phyloP scores from a whole-genome alignment of 768 basidiomycete genomes.

The Strobilomyces dryophilus region DNA sequence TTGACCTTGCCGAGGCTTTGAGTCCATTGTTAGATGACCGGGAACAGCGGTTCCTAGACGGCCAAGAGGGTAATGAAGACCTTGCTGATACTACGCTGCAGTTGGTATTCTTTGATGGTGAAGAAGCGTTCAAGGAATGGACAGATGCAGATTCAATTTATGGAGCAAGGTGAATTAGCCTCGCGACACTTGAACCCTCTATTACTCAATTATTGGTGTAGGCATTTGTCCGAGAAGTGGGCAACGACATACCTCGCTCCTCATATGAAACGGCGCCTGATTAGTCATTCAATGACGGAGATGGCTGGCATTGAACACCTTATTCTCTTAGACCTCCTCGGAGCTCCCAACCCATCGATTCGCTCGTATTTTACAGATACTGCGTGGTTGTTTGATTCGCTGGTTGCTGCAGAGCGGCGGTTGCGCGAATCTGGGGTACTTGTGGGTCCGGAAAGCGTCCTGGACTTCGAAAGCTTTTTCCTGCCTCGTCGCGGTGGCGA shows the following conservation, averaged over 20 bases:
- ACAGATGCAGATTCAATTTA: conserved; percentile 88
- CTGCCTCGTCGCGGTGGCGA: conserved; percentile 38
- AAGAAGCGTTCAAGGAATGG: conserved; percentile 94
- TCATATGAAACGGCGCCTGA: conserved; percentile 54
- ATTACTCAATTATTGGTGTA: conserved; percentile 26
- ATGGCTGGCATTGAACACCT: conserved; percentile 84
- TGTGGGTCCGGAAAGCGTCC: conserved; percentile 38
- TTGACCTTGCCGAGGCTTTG: conserved; percentile 85
- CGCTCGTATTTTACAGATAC: conserved; percentile 83
- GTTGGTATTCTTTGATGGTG: conserved; percentile 94
- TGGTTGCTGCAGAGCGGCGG: conserved; percentile 67
- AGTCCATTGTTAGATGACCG: conserved; percentile 67
- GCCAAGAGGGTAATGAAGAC: conserved; percentile 67
- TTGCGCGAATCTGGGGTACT: conserved; percentile 66
- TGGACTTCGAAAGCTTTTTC: conserved; percentile 65
- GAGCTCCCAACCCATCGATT: conserved; percentile 69
- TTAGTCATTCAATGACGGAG: conserved; percentile 52
- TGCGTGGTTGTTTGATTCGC: conserved; percentile 86
- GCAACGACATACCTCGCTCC: conserved; percentile 59
- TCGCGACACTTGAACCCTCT: not conserved
- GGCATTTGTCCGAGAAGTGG: conserved; percentile 91
- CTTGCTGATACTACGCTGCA: conserved; percentile 82
- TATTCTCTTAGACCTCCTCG: conserved; percentile 89
- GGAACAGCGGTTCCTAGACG: conserved; percentile 49
- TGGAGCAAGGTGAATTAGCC: conserved; percentile 69